These are phyloP conservation scores for Protostelium mycophagum DNA, from an alignment of 78 protist species.

Conservation along the genomic window DNA sequence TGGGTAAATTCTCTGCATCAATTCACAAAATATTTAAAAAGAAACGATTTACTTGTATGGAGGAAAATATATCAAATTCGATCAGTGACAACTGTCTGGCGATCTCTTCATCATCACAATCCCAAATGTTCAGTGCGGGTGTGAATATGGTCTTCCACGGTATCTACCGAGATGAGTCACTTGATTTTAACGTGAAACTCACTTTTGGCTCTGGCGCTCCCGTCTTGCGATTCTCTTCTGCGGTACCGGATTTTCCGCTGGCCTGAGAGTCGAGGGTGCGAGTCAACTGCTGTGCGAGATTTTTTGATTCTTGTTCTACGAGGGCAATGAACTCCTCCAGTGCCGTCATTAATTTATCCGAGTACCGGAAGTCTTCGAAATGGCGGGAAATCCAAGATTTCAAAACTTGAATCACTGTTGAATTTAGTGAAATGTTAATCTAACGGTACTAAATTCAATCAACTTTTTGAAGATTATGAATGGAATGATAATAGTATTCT, in stretches of 20 bases:
- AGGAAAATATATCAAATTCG: slow-evolving; percentile 2
- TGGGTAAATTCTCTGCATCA: too few relatives aligned
- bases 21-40: too few relatives aligned
- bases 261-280: neutral
- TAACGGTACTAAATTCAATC: too few relatives aligned
- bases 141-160: slow-evolving; percentile 14
- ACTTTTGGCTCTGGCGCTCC: neutral
- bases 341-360: neutral
- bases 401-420: slow-evolving; percentile 43
- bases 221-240: neutral
- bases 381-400: slow-evolving; percentile 39
- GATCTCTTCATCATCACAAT: slow-evolving; percentile 46
- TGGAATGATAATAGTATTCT: neutral
- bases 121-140: slow-evolving; percentile 13
- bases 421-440: neutral
- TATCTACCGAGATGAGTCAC: neutral
- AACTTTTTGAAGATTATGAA: too few relatives aligned
- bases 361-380: slow-evolving; percentile 42
- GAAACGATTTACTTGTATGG: neutral
- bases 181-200: neutral
- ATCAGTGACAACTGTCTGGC: slow-evolving; percentile 57
- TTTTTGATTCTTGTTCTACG: neutral
- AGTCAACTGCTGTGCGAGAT: neutral
- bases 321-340: neutral
- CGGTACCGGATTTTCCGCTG: neutral